Evolutionary conservation across 495 filamentous ascomycete genomes (phyloP).

Genomic region (Poronia punctata): DNA sequence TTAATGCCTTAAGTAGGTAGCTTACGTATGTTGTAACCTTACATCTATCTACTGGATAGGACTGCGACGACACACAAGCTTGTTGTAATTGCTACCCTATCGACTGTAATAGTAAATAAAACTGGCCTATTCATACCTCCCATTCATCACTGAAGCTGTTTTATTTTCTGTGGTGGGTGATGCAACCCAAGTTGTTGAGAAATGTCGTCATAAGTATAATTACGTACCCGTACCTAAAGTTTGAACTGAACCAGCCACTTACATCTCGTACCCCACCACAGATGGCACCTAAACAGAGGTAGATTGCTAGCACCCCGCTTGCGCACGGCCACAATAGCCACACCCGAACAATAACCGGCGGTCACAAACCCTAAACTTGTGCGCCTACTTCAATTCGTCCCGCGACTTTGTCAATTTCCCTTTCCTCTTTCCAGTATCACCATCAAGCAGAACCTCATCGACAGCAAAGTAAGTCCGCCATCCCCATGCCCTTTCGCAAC

Average conservation of each 20-base stretch:
- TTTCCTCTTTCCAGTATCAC: constrained; percentile 15
- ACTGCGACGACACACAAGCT: no score
- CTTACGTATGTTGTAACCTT: no score
- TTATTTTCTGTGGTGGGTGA: not conserved
- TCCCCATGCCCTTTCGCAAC: not conserved
- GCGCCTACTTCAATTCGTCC: constrained; percentile 22
- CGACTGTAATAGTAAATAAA: no score
- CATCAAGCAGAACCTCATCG: constrained; percentile 12
- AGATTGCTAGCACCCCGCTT: not conserved
- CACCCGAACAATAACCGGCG: constrained; percentile 22
- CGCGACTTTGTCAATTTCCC: constrained; percentile 12
- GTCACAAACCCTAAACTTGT: constrained; percentile 27
- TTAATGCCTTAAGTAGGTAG: no score
- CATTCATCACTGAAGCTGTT: not conserved
- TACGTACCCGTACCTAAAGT: not conserved
- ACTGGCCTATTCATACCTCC: no score
- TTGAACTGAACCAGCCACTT: no score
- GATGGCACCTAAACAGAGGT: no score
- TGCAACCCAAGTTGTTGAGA: not conserved
- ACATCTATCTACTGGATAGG: no score
- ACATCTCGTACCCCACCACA: constrained; percentile 5
- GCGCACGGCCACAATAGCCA: constrained; percentile 7
- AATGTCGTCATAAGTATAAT: constrained; percentile 2
- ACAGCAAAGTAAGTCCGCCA: constrained; percentile 8
- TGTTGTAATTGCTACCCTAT: no score